Evolutionary conservation across 352 stramenopile genomes (phyloP), one percentile per base, ranked within the genome.

Genomic region (Phytopythium chamaehyphon): DNA sequence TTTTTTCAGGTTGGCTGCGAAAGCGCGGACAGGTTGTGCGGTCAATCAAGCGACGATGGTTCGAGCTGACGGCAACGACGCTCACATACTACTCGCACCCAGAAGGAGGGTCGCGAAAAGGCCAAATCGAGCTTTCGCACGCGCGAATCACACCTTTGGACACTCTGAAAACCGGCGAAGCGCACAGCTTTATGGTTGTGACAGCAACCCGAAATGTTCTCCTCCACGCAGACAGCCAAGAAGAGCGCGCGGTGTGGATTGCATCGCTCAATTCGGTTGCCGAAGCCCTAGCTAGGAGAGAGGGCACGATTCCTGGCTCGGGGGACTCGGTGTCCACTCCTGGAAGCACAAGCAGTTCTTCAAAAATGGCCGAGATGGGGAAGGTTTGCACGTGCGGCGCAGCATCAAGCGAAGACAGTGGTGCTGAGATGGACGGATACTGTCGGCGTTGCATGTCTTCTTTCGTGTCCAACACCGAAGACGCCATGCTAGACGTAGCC

Each of bases 21-120:
- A 95, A 95, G 59, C 82, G 83, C 45, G 84, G 84, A 8, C 82
- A 88, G 39, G 73, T 95, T 59, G 71, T 95, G 26, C 89, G 91
- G 61, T 88, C 75, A 26, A 89, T 79, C n/a, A 93, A 95, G 69
- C 78, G 84, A 7, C 70, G 84, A 9, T 95, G 82, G 82, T 95
- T 95, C 40, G 81, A 91, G 57, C 76, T 95, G 11, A 79, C 80
- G 1, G 75, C 53, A 51, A 67, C 64, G 0, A 87, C 68, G 40
- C 73, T 95, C 36, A 70, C 76, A 57, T 95, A 95, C 58, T 93
- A 73, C 52, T 71, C 78, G 47, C 77, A 92, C 53, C 84, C 84
- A 5, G 68, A 93, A 54, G 73, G 78, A 14, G 76, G 73, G 6
- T 85, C 75, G 15, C 80, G 80, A 37, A 91, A 92, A 69, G 84